Base-by-base conservation (phyloP, 768 basidiomycete species). In the Pulveroboletus sp. region DNA sequence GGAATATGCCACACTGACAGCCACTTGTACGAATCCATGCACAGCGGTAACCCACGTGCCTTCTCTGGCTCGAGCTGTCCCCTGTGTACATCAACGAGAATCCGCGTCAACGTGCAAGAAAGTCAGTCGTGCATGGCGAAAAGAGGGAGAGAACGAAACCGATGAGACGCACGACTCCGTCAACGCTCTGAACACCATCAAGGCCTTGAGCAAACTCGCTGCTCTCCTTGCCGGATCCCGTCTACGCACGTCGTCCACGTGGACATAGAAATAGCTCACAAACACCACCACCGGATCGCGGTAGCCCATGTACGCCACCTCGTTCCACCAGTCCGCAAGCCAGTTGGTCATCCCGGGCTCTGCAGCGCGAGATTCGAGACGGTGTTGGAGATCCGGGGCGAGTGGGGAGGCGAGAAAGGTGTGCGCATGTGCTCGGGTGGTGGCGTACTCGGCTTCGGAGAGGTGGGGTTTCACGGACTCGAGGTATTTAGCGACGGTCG, bases 321-420 rank as follows among this genome's bases (percentile, higher is more conserved):
- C 91, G 69, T 98, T 94, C 95, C 95, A 99, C 96, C 96, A 99
- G 45, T 95, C 92, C 41, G 80, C 78, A n/a, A 99, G 76, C 96
- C 96, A 99, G 73, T 78, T 93, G 59, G 73, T 74, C 46, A 71
- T 67, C 15, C 69, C 67, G 1, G 80, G 78, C 24, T 81, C 75
- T 0, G 75, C 74, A 0, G 93, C 92, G 2, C 93, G 80, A 18
- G 79, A 75, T 63, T 90, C 76, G 31, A 98, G 76, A 3, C 96
- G 76, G 32, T 72, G 67, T 70, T 98, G 95, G 11, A 98, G 78
- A 49, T 82, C 79, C 14, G 77, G 75, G 1, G 82, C 83, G 46
- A 81, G 78, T 0, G 85, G 79, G 0, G 87, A 90, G 9, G 71
- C 58, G 17, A 90, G 71, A 67, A 98, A 98, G 1, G 74, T 71